These are phyloP conservation scores for Wilcoxina mikolae DNA, from an alignment of 495 filamentous ascomycete genomes.

Conservation along the genomic window DNA sequence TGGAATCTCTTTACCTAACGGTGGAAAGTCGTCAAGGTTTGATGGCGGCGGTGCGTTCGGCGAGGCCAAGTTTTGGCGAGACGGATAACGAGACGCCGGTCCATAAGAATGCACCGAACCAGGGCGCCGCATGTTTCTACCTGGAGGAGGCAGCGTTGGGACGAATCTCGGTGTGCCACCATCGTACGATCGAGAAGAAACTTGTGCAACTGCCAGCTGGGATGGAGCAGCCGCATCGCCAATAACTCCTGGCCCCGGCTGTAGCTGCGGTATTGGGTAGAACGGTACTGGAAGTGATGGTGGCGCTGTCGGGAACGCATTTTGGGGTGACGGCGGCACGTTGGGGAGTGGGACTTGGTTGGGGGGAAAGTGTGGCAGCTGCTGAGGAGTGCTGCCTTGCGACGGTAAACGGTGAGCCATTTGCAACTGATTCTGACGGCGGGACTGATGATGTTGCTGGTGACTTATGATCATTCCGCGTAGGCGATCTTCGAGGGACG, in stretches of 20 bases:
- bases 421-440: background rate
- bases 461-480: background rate
- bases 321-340: background rate
- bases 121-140: background rate
- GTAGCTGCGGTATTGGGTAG: background rate
- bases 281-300: background rate
- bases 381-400: background rate
- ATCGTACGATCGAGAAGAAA: too few species aligned
- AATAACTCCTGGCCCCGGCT: background rate
- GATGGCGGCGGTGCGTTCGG: slow-evolving; percentile 3
- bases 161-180: background rate
- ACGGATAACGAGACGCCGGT: background rate
- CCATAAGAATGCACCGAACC: background rate
- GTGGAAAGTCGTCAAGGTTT: slow-evolving; percentile 20
- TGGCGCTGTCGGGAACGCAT: background rate
- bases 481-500: background rate
- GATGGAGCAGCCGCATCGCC: too few species aligned
- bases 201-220: too few species aligned
- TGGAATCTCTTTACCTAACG: slow-evolving; percentile 9
- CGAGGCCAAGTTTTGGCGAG: background rate
- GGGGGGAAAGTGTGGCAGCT: background rate
- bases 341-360: background rate
- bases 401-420: background rate
- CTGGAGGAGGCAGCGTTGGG: background rate
- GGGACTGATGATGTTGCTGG: background rate